phyloP scores from a whole-genome alignment of 2,329 filamentous ascomycete species.

The Metarhizium album region DNA sequence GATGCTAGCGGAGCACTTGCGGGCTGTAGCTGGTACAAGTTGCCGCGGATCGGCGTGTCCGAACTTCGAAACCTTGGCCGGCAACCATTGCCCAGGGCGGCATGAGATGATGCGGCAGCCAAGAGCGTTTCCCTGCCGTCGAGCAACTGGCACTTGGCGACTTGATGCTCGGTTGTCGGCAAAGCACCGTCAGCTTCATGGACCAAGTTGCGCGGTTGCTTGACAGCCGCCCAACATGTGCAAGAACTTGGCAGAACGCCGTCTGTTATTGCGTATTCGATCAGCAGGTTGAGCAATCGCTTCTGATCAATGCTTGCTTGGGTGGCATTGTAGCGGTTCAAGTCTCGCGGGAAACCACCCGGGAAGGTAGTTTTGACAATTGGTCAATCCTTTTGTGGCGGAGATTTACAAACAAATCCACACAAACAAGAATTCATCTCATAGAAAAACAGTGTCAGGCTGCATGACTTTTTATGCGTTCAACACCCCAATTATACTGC shows the following conservation, averaged over 20 bases:
- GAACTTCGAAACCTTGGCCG: slow-evolving; percentile 3
- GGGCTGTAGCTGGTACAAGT: slow-evolving; percentile 7
- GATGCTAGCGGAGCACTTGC: slow-evolving; percentile 4
- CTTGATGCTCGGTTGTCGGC: slow-evolving; percentile 6
- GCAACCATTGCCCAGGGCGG: not conserved
- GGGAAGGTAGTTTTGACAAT: too few species aligned
- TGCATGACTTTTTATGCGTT: too few species aligned
- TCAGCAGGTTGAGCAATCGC: not conserved
- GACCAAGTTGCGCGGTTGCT: slow-evolving; percentile 2
- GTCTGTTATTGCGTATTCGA: not conserved
- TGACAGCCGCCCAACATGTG: not conserved
- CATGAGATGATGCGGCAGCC: not conserved
- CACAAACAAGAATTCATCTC: too few species aligned
- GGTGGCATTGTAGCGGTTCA: too few species aligned
- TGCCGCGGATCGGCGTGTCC: not conserved
- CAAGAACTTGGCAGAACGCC: slow-evolving; percentile 7
- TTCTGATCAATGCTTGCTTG: too few species aligned
- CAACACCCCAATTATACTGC: too few species aligned
- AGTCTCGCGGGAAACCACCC: not conserved
- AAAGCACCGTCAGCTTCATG: slow-evolving; percentile 4
- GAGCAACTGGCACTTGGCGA: slow-evolving; percentile 3
- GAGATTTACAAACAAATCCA: too few species aligned
- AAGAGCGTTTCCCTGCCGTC: slow-evolving; percentile 2
- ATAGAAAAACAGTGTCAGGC: too few species aligned
- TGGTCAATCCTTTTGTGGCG: too few species aligned